phyloP scores from a whole-genome alignment of 192 early-diverging fungal genomes.

The Gaertneriomyces sp. region DNA sequence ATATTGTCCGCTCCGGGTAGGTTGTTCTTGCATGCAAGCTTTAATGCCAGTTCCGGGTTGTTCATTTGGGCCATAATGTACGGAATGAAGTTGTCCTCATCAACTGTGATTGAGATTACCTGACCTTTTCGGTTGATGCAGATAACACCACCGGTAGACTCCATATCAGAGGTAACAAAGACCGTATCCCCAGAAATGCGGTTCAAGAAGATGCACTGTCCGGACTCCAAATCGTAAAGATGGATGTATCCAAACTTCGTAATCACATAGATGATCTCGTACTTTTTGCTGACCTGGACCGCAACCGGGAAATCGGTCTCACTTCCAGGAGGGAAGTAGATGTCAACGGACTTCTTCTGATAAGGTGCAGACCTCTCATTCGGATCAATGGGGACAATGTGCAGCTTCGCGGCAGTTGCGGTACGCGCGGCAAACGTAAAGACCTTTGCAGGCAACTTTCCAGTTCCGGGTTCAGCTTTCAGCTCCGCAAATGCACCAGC shows the following conservation, averaged over 20 bases:
- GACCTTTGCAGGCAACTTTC: slow-evolving; percentile 76
- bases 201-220: slow-evolving; percentile 95
- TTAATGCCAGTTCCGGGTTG: slow-evolving; percentile 87
- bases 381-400: slow-evolving; percentile 95
- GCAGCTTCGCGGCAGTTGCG: slow-evolving; percentile 76
- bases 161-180: slow-evolving; percentile 91
- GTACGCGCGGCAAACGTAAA: slow-evolving; percentile 91
- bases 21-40: slow-evolving; percentile 82
- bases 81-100: slow-evolving; percentile 86
- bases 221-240: slow-evolving; percentile 93
- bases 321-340: slow-evolving; percentile 97
- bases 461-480: slow-evolving; percentile 63
- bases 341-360: slow-evolving; percentile 85
- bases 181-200: slow-evolving; percentile 97
- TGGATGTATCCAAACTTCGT: slow-evolving; percentile 99
- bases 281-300: slow-evolving; percentile 93
- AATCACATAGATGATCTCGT: slow-evolving; percentile 90
- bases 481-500: slow-evolving; percentile 93
- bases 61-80: slow-evolving; percentile 80
- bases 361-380: slow-evolving; percentile 86
- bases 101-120: slow-evolving; percentile 90
- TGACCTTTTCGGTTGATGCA: slow-evolving; percentile 96
- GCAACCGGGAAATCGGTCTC: slow-evolving; percentile 92
- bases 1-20: slow-evolving; percentile 92
- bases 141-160: slow-evolving; percentile 81